Evolutionary conservation across 2,329 filamentous ascomycete species (phyloP), one percentile per base, ranked within the genome.

Genomic region (Beauveria asiatica): DNA sequence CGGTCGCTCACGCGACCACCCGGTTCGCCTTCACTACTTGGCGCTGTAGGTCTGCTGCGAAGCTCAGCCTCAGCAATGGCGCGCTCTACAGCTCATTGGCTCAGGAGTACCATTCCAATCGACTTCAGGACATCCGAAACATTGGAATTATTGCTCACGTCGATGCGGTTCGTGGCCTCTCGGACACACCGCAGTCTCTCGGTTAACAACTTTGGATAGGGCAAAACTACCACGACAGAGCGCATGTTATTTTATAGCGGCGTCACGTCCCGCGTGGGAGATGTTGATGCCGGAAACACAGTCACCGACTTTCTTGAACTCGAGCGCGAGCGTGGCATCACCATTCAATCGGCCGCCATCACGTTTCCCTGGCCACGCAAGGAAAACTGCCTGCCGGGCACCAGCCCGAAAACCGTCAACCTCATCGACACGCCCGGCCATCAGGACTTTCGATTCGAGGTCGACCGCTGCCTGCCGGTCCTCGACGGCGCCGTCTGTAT

Each of bases 91-190:
- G 59, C 56, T 56, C 62, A n/a, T 46, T 64, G 9, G 44, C 62
- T 19, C 64, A 67, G 16, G 52, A 52, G 1, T 45, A 53, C 16
- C 53, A 51, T 25, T 13, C 51, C 45, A 52, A 42, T 25, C 27
- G 66, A 69, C 65, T 74, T 9, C 65, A 70, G 52, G 83, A 83
- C 67, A 94, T 92, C 56, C 83, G 93, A 67, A 99, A 99, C 70
- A 97, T 99, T 71, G 94, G 94, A 63, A 97, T 99, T 66, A 97
- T 99, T 73, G 94, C 94, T 62, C 94, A 99, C 73, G 96, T 99
- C 65, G 94, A 97, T 85, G 94, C 94, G 60, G 82, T 85, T 73
- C 59, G 80, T 72, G 13, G 49, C 19, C 19, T 7, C 27, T 33
- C 27, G 1, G 7, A 10, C 41, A n/a, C 46, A 27, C n/a, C 25